Conservation (phyloP, 2,329 filamentous ascomycete genomes). For the Colletotrichum camelliae region DNA sequence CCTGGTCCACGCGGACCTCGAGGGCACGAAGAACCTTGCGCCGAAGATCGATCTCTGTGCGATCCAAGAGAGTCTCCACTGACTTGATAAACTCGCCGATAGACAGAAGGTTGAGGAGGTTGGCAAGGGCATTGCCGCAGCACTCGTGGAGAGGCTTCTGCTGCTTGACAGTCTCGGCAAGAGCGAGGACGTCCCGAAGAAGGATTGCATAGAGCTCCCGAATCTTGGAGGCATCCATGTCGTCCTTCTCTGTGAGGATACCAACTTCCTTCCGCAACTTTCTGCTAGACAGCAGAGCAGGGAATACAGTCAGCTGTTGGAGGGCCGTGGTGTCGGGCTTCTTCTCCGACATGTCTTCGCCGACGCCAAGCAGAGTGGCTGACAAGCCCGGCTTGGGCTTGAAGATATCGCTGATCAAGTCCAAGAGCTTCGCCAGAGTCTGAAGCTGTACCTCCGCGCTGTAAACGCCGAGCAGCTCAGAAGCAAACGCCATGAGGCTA, state of each 20-base stretch:
- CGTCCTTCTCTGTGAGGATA: conserved; percentile 64
- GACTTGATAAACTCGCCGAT: conserved; percentile 89
- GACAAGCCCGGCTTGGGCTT: conserved; percentile 77
- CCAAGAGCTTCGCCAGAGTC: conserved; percentile 78
- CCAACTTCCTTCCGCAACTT: conserved; percentile 61
- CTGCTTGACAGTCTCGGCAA: conserved; percentile 69
- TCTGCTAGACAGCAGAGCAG: conserved; percentile 62
- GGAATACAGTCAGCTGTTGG: conserved; percentile 61
- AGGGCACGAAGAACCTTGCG: conserved; percentile 83
- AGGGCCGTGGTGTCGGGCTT: conserved; percentile 48
- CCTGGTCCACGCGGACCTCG: conserved; percentile 77
- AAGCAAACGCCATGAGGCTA: conserved; percentile 75
- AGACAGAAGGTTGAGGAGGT: conserved; percentile 83
- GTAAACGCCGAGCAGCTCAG: conserved; percentile 76
- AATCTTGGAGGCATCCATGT: conserved; percentile 69
- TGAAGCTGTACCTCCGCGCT: conserved; percentile 77
- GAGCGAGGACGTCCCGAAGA: conserved; percentile 66
- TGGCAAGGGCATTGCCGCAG: conserved; percentile 75
- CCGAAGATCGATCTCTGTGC: conserved; percentile 75
- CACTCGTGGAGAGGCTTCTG: conserved; percentile 60
- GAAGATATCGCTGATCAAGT: conserved; percentile 77
- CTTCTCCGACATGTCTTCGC: conserved; percentile 47
- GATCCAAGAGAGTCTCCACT: conserved; percentile 80
- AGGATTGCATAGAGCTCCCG: conserved; percentile 73
- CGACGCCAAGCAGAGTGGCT: conserved; percentile 69